Percentiles rank a stretch among this genome's conserved stretches.
These are phyloP conservation scores for Candida sp. DNA, from an alignment of 1,139 yeast genomes.

Conservation along the genomic window DNA sequence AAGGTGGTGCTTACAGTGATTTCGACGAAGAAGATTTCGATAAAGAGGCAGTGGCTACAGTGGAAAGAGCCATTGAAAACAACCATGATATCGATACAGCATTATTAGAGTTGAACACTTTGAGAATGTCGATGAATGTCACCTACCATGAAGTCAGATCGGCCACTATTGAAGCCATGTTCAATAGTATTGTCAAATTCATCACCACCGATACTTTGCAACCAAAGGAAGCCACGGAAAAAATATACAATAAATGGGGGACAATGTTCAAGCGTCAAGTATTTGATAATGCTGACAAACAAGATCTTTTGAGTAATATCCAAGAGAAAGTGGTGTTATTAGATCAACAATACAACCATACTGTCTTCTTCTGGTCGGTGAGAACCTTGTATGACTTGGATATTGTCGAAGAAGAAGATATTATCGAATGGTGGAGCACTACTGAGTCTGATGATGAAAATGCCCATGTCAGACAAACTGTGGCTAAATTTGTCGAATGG, in stretches of 20 bases:
- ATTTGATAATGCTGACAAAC: slow-evolving; percentile 73
- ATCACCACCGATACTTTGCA: slow-evolving; percentile 72
- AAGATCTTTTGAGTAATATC: slow-evolving; percentile 64
- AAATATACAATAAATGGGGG: slow-evolving; percentile 80
- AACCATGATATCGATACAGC: slow-evolving; percentile 95
- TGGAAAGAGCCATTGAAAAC: slow-evolving; percentile 85
- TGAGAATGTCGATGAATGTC: slow-evolving; percentile 97
- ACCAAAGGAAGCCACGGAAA: slow-evolving; percentile 70
- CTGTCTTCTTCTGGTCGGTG: slow-evolving; percentile 61
- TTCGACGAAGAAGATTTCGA: slow-evolving; percentile 79
- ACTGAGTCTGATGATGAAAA: slow-evolving; percentile 38
- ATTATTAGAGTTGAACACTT: slow-evolving; percentile 82
- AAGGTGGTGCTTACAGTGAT: slow-evolving; percentile 29
- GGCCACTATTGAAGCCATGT: slow-evolving; percentile 74
- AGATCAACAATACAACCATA: slow-evolving; percentile 35
- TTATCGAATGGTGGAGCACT: slow-evolving; percentile 77
- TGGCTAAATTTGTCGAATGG: slow-evolving; percentile 83
- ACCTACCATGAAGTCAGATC: slow-evolving; percentile 87
- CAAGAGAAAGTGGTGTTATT: slow-evolving; percentile 43
- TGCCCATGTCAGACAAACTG: slow-evolving; percentile 49
- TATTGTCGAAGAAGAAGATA: slow-evolving; percentile 75
- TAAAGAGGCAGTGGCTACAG: slow-evolving; percentile 90
- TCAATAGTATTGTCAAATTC: slow-evolving; percentile 66
- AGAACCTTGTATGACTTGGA: slow-evolving; percentile 76
- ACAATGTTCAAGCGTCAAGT: slow-evolving; percentile 76